Percentiles rank a stretch among this genome's conserved stretches.
Evolutionary conservation across 2,329 filamentous ascomycete species (phyloP).

Genomic region (Epichloe baconii): DNA sequence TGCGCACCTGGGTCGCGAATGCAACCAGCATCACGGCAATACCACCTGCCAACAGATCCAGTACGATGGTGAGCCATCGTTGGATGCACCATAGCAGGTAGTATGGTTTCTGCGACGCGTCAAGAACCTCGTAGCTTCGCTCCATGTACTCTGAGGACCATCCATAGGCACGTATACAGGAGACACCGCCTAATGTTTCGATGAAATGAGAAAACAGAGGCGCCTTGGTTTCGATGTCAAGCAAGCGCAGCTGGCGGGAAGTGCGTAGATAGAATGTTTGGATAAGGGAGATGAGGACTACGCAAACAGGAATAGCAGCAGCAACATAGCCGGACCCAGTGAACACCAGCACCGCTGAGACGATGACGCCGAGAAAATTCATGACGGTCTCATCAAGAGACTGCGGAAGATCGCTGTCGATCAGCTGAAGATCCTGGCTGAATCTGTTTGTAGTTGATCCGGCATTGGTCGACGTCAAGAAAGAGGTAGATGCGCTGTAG

Average conservation of each 20-base stretch:
- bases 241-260: constrained; percentile 18
- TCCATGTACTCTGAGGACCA: constrained; percentile 13
- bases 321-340: constrained; percentile 31
- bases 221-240: constrained; percentile 19
- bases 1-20: constrained; percentile 25
- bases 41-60: constrained; percentile 32
- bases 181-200: constrained; percentile 13
- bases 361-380: constrained; percentile 11
- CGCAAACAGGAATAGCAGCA: constrained; percentile 28
- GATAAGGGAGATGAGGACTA: constrained; percentile 12
- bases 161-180: constrained; percentile 23
- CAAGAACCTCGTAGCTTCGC: constrained; percentile 18
- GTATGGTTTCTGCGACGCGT: constrained; percentile 15
- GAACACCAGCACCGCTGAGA: constrained; percentile 27
- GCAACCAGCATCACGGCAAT: constrained; percentile 32
- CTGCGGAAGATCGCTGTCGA: constrained; percentile 23
- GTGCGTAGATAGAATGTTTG: constrained; percentile 20
- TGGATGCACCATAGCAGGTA: constrained; percentile 35
- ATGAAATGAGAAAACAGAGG: constrained; percentile 17
- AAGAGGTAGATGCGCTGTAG: constrained; percentile 15
- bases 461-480: constrained; percentile 23
- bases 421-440: constrained; percentile 26
- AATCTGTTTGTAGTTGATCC: constrained; percentile 25
- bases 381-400: constrained; percentile 14
- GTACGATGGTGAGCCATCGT: constrained; percentile 33